Evolutionary conservation across 1,284 basidiomycete species (phyloP).

Genomic region (Xerocomus nothofagi): DNA sequence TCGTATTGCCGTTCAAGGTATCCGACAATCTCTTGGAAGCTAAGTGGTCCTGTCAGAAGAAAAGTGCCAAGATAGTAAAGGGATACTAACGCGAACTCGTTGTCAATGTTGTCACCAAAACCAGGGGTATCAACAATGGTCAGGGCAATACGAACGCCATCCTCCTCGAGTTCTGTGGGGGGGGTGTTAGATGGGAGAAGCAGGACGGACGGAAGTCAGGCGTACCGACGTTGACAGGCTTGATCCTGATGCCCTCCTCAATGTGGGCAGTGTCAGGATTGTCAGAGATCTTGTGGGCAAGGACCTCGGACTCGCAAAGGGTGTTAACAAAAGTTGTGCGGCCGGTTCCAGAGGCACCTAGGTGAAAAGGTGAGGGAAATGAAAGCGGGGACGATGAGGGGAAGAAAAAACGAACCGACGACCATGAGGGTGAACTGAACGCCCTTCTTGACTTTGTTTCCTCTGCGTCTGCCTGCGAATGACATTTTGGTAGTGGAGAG

Average conservation of each 20-base stretch:
- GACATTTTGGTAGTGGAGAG: conserved; percentile 56
- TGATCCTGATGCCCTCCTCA: conserved; percentile 95
- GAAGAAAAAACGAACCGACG: conserved; percentile 62
- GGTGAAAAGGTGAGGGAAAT: conserved; percentile 12
- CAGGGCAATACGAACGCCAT: conserved; percentile 95
- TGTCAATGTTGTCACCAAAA: conserved; percentile 99
- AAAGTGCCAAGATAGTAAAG: conserved; percentile 4
- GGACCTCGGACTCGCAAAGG: conserved; percentile 90
- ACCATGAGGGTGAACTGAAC: conserved; percentile 96
- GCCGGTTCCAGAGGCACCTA: conserved; percentile 94
- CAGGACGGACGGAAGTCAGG: conserved; percentile 16
- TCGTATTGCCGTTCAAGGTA: conserved; percentile 99
- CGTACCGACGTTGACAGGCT: conserved; percentile 91
- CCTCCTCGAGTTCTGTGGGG: conserved; percentile 89
- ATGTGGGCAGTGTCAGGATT: conserved; percentile 89
- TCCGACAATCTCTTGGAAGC: conserved; percentile 95
- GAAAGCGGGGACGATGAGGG: background rate
- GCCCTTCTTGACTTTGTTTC: conserved; percentile 97
- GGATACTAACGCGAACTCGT: conserved; percentile 87
- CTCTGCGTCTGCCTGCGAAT: conserved; percentile 81
- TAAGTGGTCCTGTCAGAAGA: conserved; percentile 34
- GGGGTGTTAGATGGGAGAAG: conserved; percentile 2
- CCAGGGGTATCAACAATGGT: conserved; percentile 99
- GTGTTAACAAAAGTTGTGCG: conserved; percentile 99
- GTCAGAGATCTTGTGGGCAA: conserved; percentile 84